These are phyloP conservation scores for Mycena maculata DNA, from an alignment of 768 basidiomycete species.

Conservation along the genomic window DNA sequence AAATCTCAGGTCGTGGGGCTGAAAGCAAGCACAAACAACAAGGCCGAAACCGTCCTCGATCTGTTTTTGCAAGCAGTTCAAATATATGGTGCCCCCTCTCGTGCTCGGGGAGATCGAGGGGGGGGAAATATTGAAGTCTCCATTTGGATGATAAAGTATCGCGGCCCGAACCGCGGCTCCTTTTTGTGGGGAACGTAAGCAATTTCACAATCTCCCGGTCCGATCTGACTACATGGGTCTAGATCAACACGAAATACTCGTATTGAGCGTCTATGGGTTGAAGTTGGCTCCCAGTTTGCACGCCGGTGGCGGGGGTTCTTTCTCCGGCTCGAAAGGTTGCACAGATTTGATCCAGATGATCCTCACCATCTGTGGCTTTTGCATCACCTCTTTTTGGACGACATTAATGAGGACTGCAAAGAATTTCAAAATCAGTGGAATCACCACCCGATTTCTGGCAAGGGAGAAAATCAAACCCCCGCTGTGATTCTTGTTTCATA, in stretches of 20 bases:
- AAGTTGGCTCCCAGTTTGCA: conserved; percentile 1
- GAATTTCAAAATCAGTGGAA: neutral
- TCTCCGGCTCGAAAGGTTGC: neutral
- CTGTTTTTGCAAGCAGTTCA: conserved; percentile 10
- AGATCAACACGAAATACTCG: neutral
- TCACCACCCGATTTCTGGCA: neutral
- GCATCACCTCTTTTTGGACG: neutral
- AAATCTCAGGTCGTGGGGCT: conserved; percentile 1
- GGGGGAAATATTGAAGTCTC: conserved; percentile 42
- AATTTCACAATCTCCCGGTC: neutral
- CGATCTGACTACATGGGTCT: neutral
- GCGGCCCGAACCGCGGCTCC: conserved; percentile 27
- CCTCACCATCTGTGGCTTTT: neutral
- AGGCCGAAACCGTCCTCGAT: neutral
- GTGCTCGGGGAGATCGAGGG: conserved; percentile 37
- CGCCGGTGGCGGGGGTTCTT: neutral
- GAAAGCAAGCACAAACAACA: conserved; percentile 28
- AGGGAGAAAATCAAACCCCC: neutral
- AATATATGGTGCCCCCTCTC: conserved; percentile 30
- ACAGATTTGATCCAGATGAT: neutral
- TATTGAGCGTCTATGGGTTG: neutral
- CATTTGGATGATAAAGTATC: conserved; percentile 39
- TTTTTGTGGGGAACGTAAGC: conserved; percentile 3
- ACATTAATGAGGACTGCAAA: neutral
- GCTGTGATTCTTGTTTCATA: neutral